Percentiles rank a stretch among this genome's conserved stretches.
phyloP scores from a whole-genome alignment of 352 stramenopile genomes.

The Aphanomyces stellatus region DNA sequence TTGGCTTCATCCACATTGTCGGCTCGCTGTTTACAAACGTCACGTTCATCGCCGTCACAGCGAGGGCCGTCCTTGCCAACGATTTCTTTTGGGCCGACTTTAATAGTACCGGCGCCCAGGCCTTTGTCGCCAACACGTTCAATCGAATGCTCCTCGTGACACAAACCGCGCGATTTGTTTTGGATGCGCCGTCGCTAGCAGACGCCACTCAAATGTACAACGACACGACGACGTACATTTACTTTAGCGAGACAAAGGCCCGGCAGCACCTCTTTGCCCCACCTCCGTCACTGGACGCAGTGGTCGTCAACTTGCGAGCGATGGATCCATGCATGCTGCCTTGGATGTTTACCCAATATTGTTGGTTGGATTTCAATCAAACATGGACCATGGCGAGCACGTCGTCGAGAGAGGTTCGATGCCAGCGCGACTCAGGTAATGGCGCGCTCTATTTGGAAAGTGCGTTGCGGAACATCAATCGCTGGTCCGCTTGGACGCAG shows the following conservation, averaged over 20 bases:
- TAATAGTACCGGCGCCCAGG: neutral
- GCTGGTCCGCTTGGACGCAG: neutral
- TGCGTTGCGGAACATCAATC: neutral
- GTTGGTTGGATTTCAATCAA: neutral
- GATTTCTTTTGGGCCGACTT: conserved; percentile 19
- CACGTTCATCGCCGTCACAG: neutral
- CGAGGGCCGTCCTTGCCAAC: neutral
- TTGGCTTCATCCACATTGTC: neutral
- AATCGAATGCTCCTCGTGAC: neutral
- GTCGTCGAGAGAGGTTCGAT: neutral
- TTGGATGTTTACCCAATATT: conserved; percentile 20
- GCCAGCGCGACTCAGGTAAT: neutral
- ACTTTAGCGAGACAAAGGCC: neutral
- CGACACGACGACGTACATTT: neutral
- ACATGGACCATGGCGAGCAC: conserved; percentile 1
- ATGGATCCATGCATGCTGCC: conserved; percentile 11
- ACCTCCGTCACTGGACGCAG: neutral
- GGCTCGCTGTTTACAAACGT: neutral
- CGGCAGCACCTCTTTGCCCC: neutral
- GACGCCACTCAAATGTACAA: conserved; percentile 1
- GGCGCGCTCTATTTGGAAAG: conserved; percentile 9
- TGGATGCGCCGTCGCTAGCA: neutral
- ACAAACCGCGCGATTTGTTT: neutral
- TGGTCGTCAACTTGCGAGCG: neutral
- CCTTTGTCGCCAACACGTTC: conserved; percentile 8